Evolutionary conservation across 805 yeast species (phyloP).

Genomic region (Kregervanrija delftensis): DNA sequence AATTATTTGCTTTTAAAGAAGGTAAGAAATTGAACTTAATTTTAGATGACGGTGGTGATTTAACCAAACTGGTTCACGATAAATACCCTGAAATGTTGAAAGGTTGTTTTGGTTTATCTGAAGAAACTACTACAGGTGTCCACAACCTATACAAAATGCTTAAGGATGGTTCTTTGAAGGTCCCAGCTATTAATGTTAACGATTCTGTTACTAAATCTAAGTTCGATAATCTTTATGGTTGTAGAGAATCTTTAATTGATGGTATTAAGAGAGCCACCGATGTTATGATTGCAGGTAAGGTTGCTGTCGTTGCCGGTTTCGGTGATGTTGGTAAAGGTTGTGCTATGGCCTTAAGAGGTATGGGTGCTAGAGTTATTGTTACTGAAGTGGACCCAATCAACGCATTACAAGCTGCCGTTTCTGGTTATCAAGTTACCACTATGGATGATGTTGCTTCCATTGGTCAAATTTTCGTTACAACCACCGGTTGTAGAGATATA

Average conservation of each 20-base stretch:
- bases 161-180: conserved; percentile 82
- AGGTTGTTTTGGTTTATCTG: conserved; percentile 92
- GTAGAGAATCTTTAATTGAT: conserved; percentile 97
- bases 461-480: conserved; percentile 98
- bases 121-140: conserved; percentile 99
- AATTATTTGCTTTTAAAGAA: conserved; percentile 96
- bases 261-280: conserved; percentile 99
- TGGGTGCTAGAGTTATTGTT: conserved; percentile 98
- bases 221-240: conserved; percentile 98
- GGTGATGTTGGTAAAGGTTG: conserved; percentile 99
- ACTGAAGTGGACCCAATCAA: conserved; percentile 98
- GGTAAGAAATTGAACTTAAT: conserved; percentile 91
- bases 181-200: conserved; percentile 98
- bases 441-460: conserved; percentile 87
- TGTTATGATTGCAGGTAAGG: conserved; percentile 99
- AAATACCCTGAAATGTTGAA: conserved; percentile 96
- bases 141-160: conserved; percentile 97
- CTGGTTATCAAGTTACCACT: conserved; percentile 95
- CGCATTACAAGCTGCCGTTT: conserved; percentile 98
- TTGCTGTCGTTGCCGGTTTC: conserved; percentile 97
- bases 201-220: conserved; percentile 98
- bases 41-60: conserved; percentile 99
- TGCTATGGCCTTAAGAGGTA: conserved; percentile 96
- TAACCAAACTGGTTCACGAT: conserved; percentile 93
- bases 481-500: conserved; percentile 99